Base-by-base conservation (phyloP, 2,329 filamentous ascomycete genomes). In the Aspergillus sp. region DNA sequence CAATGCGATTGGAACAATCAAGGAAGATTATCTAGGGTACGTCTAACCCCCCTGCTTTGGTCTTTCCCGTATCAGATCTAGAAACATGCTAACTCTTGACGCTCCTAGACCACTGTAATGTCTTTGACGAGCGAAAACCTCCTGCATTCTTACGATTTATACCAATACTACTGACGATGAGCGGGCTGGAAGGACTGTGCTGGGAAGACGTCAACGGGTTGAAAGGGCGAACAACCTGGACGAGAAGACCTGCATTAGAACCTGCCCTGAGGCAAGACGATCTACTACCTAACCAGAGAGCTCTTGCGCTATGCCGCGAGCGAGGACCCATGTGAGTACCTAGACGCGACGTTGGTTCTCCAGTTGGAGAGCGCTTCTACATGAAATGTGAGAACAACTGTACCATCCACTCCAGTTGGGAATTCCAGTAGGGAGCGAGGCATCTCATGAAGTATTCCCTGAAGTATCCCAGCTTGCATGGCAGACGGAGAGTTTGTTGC, bases 1-100 rank as follows among this genome's bases (percentile, higher is more conserved):
- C 83, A 96, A 89, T 81, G 94, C 93, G 35, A 95, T 99, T 71
- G 94, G 92, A 55, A 97, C 90, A 62, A 96, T 99, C 77, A 96
- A 95, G 75, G 93, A 87, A 69, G 83, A 78, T 62, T 79, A 71
- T 59, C 68, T 79, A 60, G 76, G 76, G 76, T 78, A 60, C 60
- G 11, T 40, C 17, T 14, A 6, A 16, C 36, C 16, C 40, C 19
- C 40, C 9, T 42, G 7, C 40, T 5, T 8, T 20, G 17, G n/a
- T 10, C 19, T 9, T 11, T 42, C 9, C 19, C 19, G 17, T 42
- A 8, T 42, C 17, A 13, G 14, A 17, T 19, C 1, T 19, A 41
- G n/a, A 10, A 11, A 41, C 8, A 30, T 43, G 45, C 57, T 63
- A 49, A 67, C 22, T 6, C 16, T 10, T 36, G 19, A 30, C 45